Evolutionary conservation across 164 flowering plant species (phyloP).

Genomic region (Vitis cinerea): DNA sequence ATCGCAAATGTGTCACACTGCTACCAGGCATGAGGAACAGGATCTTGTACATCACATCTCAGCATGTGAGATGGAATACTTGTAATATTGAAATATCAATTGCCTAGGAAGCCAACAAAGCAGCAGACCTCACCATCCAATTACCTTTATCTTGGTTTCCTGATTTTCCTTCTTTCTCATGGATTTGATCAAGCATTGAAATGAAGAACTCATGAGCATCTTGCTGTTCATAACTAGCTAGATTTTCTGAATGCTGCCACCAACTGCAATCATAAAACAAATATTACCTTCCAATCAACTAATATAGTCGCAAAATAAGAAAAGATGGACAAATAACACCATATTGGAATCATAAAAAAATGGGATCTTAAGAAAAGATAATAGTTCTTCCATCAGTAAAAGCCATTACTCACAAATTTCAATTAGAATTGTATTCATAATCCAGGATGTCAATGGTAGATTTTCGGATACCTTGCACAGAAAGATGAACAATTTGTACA

Average conservation of each 20-base stretch:
- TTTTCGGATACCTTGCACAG: no score
- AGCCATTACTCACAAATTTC: no score
- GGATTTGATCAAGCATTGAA: slow-evolving; percentile 60
- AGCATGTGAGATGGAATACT: not conserved
- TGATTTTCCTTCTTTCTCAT: slow-evolving; percentile 49
- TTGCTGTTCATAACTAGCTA: slow-evolving; percentile 67
- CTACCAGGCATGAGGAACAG: not conserved
- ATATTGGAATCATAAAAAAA: no score
- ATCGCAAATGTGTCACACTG: not conserved
- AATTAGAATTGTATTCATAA: no score
- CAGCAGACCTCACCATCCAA: not conserved
- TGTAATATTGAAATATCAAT: not conserved
- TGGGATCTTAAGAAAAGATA: no score
- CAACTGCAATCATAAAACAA: slow-evolving; percentile 42
- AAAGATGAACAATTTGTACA: no score
- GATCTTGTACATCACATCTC: not conserved
- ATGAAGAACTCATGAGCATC: slow-evolving; percentile 81
- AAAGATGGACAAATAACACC: not conserved
- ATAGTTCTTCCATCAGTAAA: no score
- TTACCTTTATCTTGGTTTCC: slow-evolving; percentile 41
- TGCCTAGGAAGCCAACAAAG: not conserved
- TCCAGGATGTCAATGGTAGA: no score
- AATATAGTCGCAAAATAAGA: not conserved
- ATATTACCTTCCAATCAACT: not conserved
- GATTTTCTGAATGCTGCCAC: slow-evolving; percentile 71